Base-by-base conservation (phyloP, 495 filamentous ascomycete species). In the Talaromyces ruber region DNA sequence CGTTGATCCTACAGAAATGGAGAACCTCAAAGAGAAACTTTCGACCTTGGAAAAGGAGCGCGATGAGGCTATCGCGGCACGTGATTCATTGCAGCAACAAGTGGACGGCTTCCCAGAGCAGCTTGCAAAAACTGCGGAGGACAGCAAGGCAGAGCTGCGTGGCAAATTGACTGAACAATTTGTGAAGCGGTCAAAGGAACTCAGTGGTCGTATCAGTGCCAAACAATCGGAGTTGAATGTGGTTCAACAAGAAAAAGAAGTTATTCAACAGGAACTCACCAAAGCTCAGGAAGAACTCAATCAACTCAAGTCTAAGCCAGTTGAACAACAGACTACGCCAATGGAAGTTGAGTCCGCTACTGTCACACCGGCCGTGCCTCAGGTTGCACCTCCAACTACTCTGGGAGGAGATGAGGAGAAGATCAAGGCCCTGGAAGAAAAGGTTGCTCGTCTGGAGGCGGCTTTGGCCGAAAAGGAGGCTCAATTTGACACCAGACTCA, bases 1-100 rank as follows among this genome's bases (percentile, higher is more conserved):
- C 56, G 86, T 95, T 26, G 94, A 98, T 69, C 94, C 93, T 16
- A 89, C 89, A 1, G 93, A 97, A 66, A 82, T 96, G 62, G 92
- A 98, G 67, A 84, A 84, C 62, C 77, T 98, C 60, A 97, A 93
- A 71, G 83, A 86, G 65, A 80, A 86, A 64, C 73, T 88, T 53
- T 73, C 82, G 24, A 75, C 71, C 5, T 74, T 97, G 16, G 80
- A 91, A 68, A 77, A 76, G 12, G 92, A 97, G 69, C 85, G 87
- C 2, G 88, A 93, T 67, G 74, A 86, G 29, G 77, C 89, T 26
- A 73, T 83, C 45, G 71, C 81, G 53, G 79, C 81, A 22, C 85
- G 85, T 39, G 71, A 81, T 29, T 70, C 80, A 1, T 77, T 96
- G 2, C 82, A 86, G 67, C 74, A 83, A 52, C 67, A 80, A 60